These are phyloP conservation scores for Colletotrichum sp. DNA, from an alignment of 2,329 filamentous ascomycete species.

Conservation along the genomic window DNA sequence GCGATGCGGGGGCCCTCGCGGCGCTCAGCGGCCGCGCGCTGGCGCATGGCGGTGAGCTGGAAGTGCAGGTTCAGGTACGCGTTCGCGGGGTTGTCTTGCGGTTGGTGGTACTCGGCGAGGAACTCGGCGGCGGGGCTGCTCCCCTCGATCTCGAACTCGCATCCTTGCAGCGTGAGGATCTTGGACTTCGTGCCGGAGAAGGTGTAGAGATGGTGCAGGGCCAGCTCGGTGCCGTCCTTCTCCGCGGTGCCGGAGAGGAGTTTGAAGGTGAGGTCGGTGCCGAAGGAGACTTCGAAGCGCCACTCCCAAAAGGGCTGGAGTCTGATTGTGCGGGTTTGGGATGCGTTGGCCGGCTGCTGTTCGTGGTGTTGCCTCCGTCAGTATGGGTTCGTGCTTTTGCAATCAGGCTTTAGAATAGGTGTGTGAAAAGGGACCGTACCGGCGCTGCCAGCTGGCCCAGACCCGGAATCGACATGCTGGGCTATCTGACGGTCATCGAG, in stretches of 20 bases:
- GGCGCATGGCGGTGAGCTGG: conserved; percentile 76
- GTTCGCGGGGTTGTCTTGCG: conserved; percentile 82
- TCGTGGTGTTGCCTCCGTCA: background rate
- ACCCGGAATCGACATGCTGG: conserved; percentile 74
- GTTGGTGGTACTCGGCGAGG: conserved; percentile 66
- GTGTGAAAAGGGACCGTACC: conserved; percentile 43
- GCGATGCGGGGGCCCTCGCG: conserved; percentile 79
- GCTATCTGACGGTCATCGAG: conserved; percentile 6
- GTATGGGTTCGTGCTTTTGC: background rate
- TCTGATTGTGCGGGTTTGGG: conserved; percentile 49
- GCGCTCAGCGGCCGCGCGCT: conserved; percentile 55
- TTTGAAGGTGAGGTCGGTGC: conserved; percentile 53
- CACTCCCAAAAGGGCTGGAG: conserved; percentile 75
- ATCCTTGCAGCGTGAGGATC: conserved; percentile 92
- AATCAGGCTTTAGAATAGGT: background rate
- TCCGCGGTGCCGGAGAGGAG: conserved; percentile 85
- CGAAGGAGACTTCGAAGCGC: conserved; percentile 74
- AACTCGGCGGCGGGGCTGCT: conserved; percentile 60
- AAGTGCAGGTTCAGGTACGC: conserved; percentile 88
- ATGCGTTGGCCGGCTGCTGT: conserved; percentile 35
- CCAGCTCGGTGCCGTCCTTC: conserved; percentile 93
- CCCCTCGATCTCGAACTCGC: conserved; percentile 75
- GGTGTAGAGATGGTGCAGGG: conserved; percentile 77
- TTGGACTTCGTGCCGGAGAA: conserved; percentile 85
- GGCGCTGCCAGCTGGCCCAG: conserved; percentile 70